These are phyloP conservation scores for Pseudocercospora fuligena DNA, from an alignment of 2,329 filamentous ascomycete species.

Conservation along the genomic window DNA sequence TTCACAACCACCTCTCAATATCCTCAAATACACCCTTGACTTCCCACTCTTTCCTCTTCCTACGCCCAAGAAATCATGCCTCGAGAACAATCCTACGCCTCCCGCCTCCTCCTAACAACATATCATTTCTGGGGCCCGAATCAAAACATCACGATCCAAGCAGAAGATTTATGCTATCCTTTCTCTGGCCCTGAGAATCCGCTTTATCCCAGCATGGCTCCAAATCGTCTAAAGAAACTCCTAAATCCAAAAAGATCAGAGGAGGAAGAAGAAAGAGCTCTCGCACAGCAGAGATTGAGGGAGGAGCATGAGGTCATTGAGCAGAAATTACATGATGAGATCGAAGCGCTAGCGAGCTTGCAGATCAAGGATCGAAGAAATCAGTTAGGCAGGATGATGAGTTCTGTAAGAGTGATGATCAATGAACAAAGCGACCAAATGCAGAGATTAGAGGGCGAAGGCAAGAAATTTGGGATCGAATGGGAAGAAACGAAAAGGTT, in stretches of 20 bases:
- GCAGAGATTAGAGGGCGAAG: not conserved
- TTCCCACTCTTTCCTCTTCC: not conserved
- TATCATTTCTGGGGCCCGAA: not conserved
- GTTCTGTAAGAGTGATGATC: not conserved
- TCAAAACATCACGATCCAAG: not conserved
- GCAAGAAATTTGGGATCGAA: not conserved
- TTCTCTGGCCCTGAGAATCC: not conserved
- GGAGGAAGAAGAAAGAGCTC: not conserved
- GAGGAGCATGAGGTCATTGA: not conserved
- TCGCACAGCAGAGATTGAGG: not conserved
- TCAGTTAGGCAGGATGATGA: not conserved
- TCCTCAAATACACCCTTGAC: not conserved
- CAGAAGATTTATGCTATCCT: not conserved
- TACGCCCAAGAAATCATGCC: not conserved
- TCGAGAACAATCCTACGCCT: not conserved
- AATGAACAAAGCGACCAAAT: not conserved
- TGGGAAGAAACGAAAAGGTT: not conserved
- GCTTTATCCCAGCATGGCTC: not conserved
- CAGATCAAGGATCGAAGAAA: not conserved
- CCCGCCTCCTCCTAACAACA: not conserved
- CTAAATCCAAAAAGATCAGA: not conserved
- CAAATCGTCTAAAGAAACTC: not conserved
- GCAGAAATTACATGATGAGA: not conserved
- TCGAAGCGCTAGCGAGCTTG: not conserved
- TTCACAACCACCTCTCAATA: no score